These are phyloP conservation scores for Calonectria honghensis DNA, from an alignment of 2,329 filamentous ascomycete genomes.

Conservation along the genomic window DNA sequence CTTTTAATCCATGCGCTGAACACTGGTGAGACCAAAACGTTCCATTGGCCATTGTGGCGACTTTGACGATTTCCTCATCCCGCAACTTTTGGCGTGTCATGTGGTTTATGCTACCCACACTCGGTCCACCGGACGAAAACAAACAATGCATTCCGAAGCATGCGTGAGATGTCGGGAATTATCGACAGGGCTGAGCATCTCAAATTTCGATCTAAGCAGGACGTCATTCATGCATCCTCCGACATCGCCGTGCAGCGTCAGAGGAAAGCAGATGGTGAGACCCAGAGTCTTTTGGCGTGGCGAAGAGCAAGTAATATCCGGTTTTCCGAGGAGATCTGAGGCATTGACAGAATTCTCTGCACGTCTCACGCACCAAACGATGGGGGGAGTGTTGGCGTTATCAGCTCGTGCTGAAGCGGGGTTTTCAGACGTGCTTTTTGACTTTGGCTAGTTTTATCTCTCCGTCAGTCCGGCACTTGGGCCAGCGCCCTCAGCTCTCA, in stretches of 20 bases:
- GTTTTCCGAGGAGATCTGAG: not conserved
- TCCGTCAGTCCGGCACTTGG: not conserved
- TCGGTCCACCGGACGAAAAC: not conserved
- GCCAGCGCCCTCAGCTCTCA: not conserved
- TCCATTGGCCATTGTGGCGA: not conserved
- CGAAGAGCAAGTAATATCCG: not conserved
- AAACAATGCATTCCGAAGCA: not conserved
- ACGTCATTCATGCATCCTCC: not conserved
- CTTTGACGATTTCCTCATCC: not conserved
- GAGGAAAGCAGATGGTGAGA: not conserved
- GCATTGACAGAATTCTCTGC: not conserved
- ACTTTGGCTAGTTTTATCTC: conserved; percentile 8
- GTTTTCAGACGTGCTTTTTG: not conserved
- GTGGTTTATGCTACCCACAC: not conserved
- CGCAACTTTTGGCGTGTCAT: not conserved
- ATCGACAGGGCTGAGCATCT: not conserved
- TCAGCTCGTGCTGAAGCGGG: not conserved
- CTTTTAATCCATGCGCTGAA: not conserved
- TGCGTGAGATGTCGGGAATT: not conserved
- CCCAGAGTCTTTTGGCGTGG: not conserved
- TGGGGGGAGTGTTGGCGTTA: not conserved
- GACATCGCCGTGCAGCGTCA: not conserved
- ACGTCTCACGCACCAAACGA: not conserved
- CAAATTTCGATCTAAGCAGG: not conserved
- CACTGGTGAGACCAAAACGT: not conserved